These are phyloP conservation scores for Kernera saxatilis DNA, from an alignment of 345 rosid species.

Conservation along the genomic window DNA sequence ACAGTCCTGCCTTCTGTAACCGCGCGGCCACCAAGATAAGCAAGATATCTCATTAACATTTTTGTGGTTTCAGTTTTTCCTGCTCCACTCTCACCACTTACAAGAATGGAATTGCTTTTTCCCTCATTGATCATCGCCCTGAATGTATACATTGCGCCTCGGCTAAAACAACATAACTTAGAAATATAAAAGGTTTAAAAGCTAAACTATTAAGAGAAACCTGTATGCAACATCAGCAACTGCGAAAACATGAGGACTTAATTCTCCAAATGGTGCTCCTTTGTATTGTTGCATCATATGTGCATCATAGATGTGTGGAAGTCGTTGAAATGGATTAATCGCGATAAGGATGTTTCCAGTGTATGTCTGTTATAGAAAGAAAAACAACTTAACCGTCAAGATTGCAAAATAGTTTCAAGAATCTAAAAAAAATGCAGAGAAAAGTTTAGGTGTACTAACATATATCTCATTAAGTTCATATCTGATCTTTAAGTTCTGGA, in stretches of 20 bases:
- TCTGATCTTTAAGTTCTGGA: not conserved
- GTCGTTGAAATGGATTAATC: not conserved
- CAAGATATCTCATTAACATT: slow-evolving; percentile 5
- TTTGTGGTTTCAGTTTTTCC: slow-evolving; percentile 16
- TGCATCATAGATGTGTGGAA: not conserved
- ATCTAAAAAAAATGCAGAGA: no score
- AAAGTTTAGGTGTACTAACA: not conserved
- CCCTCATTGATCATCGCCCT: slow-evolving; percentile 6
- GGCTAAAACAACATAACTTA: not conserved
- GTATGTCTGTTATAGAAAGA: not conserved
- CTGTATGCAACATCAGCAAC: slow-evolving; percentile 3
- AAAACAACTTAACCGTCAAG: not conserved
- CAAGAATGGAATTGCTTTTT: slow-evolving; percentile 2
- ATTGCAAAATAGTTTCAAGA: not conserved
- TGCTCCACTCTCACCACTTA: slow-evolving; percentile 9
- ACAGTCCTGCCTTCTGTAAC: not conserved
- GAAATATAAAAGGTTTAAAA: not conserved
- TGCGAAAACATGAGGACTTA: not conserved
- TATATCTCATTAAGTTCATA: not conserved
- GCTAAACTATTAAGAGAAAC: not conserved
- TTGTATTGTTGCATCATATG: slow-evolving; percentile 4
- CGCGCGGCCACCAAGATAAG: not conserved
- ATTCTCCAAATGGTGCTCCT: not conserved
- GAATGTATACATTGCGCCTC: no score
- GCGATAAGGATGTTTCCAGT: not conserved